Base-by-base conservation (phyloP, 2,329 filamentous ascomycete genomes). In the Penicillium sp. region DNA sequence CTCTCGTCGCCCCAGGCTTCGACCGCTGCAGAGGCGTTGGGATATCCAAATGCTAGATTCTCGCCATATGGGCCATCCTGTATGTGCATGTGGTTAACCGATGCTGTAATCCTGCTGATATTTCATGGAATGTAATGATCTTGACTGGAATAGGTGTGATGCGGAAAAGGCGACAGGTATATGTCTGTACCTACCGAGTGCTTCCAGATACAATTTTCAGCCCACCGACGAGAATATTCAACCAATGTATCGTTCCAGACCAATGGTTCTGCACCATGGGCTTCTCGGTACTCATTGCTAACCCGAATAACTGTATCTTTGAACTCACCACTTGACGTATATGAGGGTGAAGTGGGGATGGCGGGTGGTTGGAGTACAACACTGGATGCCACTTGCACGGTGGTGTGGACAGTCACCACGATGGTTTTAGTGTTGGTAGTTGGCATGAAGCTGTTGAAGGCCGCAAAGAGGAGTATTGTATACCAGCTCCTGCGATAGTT, bases 31-130 rank as follows among this genome's bases (percentile, higher is more conserved):
- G 82, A 82, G 1, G 82, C 83, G 68, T 88, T 86, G 0, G 78
- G 62, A 70, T 86, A 91, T 4, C 89, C 89, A 4, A 86, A 79
- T 7, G 89, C 89, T 3, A 93, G 81, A 74, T 92, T 93, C 76
- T 93, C 90, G 67, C 90, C 90, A 61, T 87, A 87, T 0, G 87
- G 85, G 0, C 87, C 87, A 55, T 82, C 81, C 79, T 82, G 31
- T 11, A 19, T 39, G 10, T 6, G 7, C 10, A 53, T 10, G 55
- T 27, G 1, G 11, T 63, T 56, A 64, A 60, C 24, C 0, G 24
- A 27, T 27, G 24, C 24, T 27, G 24, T 27, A 27, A 1, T 6
- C 5, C 24, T 27, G 24, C 24, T 27, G 24, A 27, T 27, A 22
- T 22, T 22, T 22, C n/a, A n/a, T n/a, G n/a, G n/a, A n/a, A n/a